Conservation (phyloP, 495 filamentous ascomycete species). For the Emericellopsis terricola region DNA sequence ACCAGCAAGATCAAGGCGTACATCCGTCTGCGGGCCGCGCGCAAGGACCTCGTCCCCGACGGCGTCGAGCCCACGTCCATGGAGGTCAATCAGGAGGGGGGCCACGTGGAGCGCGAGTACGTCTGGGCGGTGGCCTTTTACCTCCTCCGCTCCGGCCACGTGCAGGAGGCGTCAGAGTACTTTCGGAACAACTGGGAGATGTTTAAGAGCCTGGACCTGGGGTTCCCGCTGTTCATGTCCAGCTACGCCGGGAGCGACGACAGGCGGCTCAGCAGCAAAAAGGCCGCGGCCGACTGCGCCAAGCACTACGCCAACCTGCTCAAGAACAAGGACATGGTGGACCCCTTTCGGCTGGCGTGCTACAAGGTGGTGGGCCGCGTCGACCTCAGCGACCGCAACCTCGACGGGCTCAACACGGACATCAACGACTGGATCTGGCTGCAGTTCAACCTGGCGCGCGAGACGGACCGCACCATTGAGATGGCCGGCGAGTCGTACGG, state of each 20-base stretch:
- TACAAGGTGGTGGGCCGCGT: constrained; percentile 96
- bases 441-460: constrained; percentile 79
- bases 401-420: constrained; percentile 63
- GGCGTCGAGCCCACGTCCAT: constrained; percentile 15
- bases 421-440: constrained; percentile 97
- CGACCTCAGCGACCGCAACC: constrained; percentile 59
- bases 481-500: constrained; percentile 78
- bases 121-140: constrained; percentile 91
- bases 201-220: constrained; percentile 79
- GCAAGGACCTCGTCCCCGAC: constrained; percentile 67
- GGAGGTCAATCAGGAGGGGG: constrained; percentile 44
- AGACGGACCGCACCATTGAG: constrained; percentile 67
- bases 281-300: constrained; percentile 70
- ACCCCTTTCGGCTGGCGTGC: constrained; percentile 92
- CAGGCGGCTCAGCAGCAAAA: constrained; percentile 44
- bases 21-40: constrained; percentile 53
- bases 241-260: constrained; percentile 55
- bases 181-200: constrained; percentile 55
- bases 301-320: constrained; percentile 73
- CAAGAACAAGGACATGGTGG: constrained; percentile 66
- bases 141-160: constrained; percentile 70
- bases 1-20: constrained; percentile 85
- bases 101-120: constrained; percentile 53
- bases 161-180: constrained; percentile 71
- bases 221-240: constrained; percentile 76